Percentiles rank a stretch among this genome's conserved stretches.
Evolutionary conservation across 805 yeast genomes (phyloP).

Genomic region (Isabelozyma rhagii): DNA sequence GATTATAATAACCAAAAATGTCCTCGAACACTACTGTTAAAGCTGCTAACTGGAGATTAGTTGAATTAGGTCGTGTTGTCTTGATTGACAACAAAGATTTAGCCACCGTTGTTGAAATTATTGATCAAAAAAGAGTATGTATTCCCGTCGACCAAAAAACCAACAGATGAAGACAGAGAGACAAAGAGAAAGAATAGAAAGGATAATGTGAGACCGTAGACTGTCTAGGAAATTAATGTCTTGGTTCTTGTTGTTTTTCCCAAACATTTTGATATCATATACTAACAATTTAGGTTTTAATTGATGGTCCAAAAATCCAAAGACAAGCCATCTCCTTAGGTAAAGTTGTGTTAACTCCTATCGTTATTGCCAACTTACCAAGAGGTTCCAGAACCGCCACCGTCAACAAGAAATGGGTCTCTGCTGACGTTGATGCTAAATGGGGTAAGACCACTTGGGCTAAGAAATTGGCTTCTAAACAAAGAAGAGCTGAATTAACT

Average conservation of each 20-base stretch:
- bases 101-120: conserved; percentile 97
- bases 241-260: not conserved
- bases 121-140: conserved; percentile 98
- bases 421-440: conserved; percentile 82
- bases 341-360: conserved; percentile 89
- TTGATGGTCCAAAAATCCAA: conserved; percentile 95
- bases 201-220: not conserved
- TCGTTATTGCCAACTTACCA: conserved; percentile 80
- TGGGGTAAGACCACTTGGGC: conserved; percentile 97
- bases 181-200: not conserved
- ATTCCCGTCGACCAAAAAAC: not conserved
- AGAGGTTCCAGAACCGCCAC: conserved; percentile 90
- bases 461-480: conserved; percentile 93
- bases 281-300: conserved; percentile 62
- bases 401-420: conserved; percentile 90
- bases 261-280: conserved; percentile 4
- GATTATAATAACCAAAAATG: conserved; percentile 14
- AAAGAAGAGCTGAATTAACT: conserved; percentile 86
- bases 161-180: not conserved
- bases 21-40: conserved; percentile 63
- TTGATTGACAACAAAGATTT: conserved; percentile 81
- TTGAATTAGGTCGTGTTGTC: conserved; percentile 99
- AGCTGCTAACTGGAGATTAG: conserved; percentile 98
- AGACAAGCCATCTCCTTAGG: conserved; percentile 90
- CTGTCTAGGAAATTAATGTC: not conserved